Evolutionary conservation across 140 eudicot species (phyloP).

Genomic region (Senecio squalidus): DNA sequence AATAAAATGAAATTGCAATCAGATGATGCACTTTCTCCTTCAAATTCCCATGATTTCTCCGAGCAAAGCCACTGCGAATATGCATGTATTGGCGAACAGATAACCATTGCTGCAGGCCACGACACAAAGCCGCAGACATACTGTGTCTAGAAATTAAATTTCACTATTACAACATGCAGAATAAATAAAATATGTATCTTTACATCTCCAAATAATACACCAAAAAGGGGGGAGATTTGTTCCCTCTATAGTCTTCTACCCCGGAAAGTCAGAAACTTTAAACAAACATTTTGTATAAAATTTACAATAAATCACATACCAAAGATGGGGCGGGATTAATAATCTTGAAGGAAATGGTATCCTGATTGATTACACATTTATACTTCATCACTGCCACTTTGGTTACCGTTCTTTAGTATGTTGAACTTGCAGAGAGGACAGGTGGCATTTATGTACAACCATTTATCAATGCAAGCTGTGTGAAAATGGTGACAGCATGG

Average conservation of each 20-base stretch:
- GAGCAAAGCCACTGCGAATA: background rate
- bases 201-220: conserved; percentile 26
- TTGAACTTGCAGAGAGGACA: conserved; percentile 96
- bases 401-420: conserved; percentile 70
- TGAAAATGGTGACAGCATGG: conserved; percentile 96
- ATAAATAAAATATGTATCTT: conserved; percentile 10
- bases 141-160: background rate
- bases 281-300: conserved; percentile 20
- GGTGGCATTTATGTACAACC: conserved; percentile 85
- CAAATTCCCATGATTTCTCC: background rate
- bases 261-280: conserved; percentile 7
- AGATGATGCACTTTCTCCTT: background rate
- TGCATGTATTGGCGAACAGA: background rate
- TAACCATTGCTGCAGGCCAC: conserved; percentile 1
- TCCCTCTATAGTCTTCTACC: conserved; percentile 8
- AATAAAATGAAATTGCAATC: background rate
- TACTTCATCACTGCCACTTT: conserved; percentile 78
- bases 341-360: conserved; percentile 8
- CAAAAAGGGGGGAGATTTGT: conserved; percentile 9
- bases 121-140: background rate
- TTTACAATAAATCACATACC: conserved; percentile 26
- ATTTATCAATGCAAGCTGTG: conserved; percentile 81
- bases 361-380: conserved; percentile 26
- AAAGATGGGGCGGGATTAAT: conserved; percentile 11
- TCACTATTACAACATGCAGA: conserved; percentile 21